Percentiles rank a stretch among this genome's conserved stretches.
These are phyloP conservation scores for Lactarius hatsudake DNA, from an alignment of 768 basidiomycete genomes.

Conservation along the genomic window DNA sequence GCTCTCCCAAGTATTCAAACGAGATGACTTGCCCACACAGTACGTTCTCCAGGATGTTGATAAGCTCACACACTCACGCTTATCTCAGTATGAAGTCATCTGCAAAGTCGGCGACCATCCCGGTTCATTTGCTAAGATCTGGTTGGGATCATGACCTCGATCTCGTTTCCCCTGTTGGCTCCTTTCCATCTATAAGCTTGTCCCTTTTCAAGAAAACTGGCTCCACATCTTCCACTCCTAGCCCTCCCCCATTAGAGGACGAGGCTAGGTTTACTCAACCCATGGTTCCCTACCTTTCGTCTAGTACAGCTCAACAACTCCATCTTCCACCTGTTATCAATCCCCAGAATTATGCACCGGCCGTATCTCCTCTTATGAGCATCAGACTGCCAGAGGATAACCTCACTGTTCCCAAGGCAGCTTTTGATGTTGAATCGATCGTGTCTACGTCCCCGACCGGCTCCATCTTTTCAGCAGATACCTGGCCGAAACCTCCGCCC, in stretches of 20 bases:
- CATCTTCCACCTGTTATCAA: conserved; percentile 13
- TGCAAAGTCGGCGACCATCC: conserved; percentile 5
- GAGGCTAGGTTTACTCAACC: conserved; percentile 17
- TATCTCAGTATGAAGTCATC: conserved; percentile 8
- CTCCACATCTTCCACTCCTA: conserved; percentile 16
- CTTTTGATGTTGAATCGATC: conserved; percentile 1
- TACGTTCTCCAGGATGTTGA: conserved; percentile 12
- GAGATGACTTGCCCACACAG: conserved; percentile 20
- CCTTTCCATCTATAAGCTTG: conserved; percentile 12
- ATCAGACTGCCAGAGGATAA: neutral
- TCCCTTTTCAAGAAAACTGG: conserved; percentile 13
- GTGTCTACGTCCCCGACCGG: conserved; percentile 10
- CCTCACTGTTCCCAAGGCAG: neutral
- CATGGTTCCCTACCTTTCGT: conserved; percentile 20
- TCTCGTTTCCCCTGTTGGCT: conserved; percentile 7
- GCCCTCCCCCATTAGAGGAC: conserved; percentile 14
- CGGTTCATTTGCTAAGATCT: conserved; percentile 25
- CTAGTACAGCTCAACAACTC: conserved; percentile 17
- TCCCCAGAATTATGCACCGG: neutral
- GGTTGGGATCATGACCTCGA: conserved; percentile 27
- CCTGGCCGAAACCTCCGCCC: conserved; percentile 18
- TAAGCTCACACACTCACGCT: neutral
- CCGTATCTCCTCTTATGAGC: neutral
- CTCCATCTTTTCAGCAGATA: conserved; percentile 12
- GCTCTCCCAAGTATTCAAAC: conserved; percentile 7